Evolutionary conservation across 2,329 filamentous ascomycete genomes (phyloP).

Genomic region (Arthrobotrys musiformis): DNA sequence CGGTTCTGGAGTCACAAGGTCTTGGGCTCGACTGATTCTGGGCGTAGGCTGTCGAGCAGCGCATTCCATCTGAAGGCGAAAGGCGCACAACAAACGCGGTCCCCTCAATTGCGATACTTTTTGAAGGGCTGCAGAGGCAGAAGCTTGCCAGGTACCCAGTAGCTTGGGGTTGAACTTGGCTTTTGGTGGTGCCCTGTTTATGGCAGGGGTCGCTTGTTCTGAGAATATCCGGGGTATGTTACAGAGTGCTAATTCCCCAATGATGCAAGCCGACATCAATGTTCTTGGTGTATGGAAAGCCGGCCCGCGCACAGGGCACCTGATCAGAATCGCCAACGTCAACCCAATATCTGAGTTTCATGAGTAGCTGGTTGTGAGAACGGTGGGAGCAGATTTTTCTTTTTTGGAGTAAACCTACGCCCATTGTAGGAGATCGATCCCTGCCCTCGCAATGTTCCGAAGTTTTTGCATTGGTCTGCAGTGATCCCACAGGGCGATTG

Average conservation of each 20-base stretch:
- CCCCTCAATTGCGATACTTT: background rate
- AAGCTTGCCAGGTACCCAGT: slow-evolving; percentile 1
- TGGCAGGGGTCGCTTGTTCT: slow-evolving; percentile 30
- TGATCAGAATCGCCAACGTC: slow-evolving; percentile 46
- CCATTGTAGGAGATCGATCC: slow-evolving; percentile 11
- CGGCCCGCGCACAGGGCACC: slow-evolving; percentile 53
- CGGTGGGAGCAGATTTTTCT: slow-evolving; percentile 46
- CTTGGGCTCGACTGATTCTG: slow-evolving; percentile 20
- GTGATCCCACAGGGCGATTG: slow-evolving; percentile 43
- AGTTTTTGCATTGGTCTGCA: slow-evolving; percentile 17
- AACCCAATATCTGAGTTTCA: slow-evolving; percentile 45
- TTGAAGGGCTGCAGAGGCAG: background rate
- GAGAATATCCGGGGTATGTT: slow-evolving; percentile 53
- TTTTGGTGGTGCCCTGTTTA: slow-evolving; percentile 11
- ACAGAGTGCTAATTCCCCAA: slow-evolving; percentile 37
- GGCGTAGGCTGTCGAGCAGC: background rate
- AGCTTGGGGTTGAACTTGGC: slow-evolving; percentile 30
- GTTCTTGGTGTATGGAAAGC: slow-evolving; percentile 39
- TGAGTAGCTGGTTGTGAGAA: slow-evolving; percentile 15
- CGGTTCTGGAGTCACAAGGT: slow-evolving; percentile 39
- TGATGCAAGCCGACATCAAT: slow-evolving; percentile 21
- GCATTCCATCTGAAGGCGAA: slow-evolving; percentile 5
- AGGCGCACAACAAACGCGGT: background rate
- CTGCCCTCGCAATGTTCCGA: slow-evolving; percentile 32
- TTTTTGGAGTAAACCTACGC: slow-evolving; percentile 23